phyloP scores from a whole-genome alignment of 805 yeast species.

The Metschnikowia vanudenii region DNA sequence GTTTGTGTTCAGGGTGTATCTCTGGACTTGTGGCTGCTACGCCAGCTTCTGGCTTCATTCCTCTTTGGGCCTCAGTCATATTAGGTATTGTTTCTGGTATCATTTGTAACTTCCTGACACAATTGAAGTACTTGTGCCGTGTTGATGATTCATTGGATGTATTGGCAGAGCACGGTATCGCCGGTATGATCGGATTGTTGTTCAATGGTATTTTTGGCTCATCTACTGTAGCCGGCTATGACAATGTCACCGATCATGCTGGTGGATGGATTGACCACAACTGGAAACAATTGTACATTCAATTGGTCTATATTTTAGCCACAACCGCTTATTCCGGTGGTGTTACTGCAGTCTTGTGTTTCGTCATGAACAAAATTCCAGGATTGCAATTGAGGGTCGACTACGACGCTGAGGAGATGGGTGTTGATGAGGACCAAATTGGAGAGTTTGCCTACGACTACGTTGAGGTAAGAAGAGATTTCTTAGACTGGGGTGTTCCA shows the following conservation, averaged over 20 bases:
- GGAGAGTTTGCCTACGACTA: conserved; percentile 99
- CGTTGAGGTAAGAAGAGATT: conserved; percentile 94
- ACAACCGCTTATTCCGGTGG: conserved; percentile 70
- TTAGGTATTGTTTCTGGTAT: conserved; percentile 80
- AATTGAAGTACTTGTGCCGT: conserved; percentile 71
- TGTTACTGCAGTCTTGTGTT: conserved; percentile 75
- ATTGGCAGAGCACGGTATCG: conserved; percentile 98
- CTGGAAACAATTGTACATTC: conserved; percentile 88
- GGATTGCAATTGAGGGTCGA: conserved; percentile 76
- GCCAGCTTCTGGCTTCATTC: conserved; percentile 88
- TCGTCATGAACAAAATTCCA: conserved; percentile 73
- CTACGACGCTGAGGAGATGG: conserved; percentile 82
- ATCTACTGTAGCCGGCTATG: conserved; percentile 85
- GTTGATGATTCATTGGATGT: conserved; percentile 95
- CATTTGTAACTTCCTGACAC: conserved; percentile 87
- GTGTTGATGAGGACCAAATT: conserved; percentile 94
- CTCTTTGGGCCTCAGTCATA: conserved; percentile 86
- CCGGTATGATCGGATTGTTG: conserved; percentile 87
- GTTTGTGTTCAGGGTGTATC: conserved; percentile 91
- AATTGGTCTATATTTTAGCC: conserved; percentile 79
- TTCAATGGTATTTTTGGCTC: conserved; percentile 89
- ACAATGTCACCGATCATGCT: conserved; percentile 74
- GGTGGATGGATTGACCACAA: conserved; percentile 95
- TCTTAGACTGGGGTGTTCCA: conserved; percentile 50
- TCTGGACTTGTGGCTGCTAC: conserved; percentile 97